phyloP scores from a whole-genome alignment of 1,284 basidiomycete species.

The Golubevia pallescens region DNA sequence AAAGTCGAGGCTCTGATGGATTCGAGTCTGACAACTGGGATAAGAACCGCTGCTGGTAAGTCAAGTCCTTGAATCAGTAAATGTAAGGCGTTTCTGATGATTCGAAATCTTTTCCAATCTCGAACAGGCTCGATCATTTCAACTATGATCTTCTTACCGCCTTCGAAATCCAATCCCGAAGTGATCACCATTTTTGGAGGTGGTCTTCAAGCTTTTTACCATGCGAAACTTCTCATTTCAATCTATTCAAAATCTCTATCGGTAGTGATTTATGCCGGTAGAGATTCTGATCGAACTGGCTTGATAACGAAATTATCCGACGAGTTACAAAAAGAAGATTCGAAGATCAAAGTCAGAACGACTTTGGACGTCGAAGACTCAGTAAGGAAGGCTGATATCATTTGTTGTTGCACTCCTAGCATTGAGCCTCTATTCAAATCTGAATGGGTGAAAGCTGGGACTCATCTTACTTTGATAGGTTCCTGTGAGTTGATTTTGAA shows the following conservation, averaged over 20 bases:
- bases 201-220: constrained; percentile 11
- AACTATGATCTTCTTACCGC: neutral
- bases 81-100: no score
- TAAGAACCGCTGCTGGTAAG: constrained; percentile 10
- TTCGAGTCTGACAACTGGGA: constrained; percentile 1
- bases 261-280: constrained; percentile 4
- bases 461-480: constrained; percentile 11
- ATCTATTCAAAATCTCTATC: constrained; percentile 5
- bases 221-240: constrained; percentile 6
- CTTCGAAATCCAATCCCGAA: neutral
- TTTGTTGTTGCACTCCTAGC: constrained; percentile 15
- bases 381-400: constrained; percentile 10
- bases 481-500: constrained; percentile 10
- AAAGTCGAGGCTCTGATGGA: constrained; percentile 7
- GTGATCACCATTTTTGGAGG: constrained; percentile 6
- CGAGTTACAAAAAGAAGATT: neutral
- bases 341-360: neutral
- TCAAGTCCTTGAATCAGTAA: neutral
- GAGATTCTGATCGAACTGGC: neutral
- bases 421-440: constrained; percentile 7
- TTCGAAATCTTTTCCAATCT: no score
- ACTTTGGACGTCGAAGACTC: constrained; percentile 1
- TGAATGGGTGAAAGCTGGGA: constrained; percentile 3
- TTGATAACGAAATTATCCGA: neutral
- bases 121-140: neutral